Conservation (phyloP, 345 rosid species). For the Stellera chamaejasme region DNA sequence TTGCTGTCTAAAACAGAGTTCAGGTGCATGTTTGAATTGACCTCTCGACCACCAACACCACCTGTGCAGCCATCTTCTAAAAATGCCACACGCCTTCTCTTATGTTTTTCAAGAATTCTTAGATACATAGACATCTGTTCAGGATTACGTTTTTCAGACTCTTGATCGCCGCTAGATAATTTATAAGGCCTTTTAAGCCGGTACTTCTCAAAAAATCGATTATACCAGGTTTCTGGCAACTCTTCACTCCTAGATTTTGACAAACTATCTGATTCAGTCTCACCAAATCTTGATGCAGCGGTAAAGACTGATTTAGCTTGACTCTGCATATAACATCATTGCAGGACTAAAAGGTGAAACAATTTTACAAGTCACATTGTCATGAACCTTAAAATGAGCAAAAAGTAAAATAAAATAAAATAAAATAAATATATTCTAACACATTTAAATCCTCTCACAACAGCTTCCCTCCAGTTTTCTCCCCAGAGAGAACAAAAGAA, state of each 20-base stretch:
- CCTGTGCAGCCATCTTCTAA: conserved; percentile 28
- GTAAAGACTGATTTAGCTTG: conserved; percentile 37
- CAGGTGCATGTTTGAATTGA: conserved; percentile 25
- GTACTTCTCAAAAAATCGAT: conserved; percentile 62
- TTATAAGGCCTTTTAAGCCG: conserved; percentile 43
- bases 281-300: conserved; percentile 41
- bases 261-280: conserved; percentile 41
- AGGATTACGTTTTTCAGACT: conserved; percentile 61
- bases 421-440: too few relatives aligned
- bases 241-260: conserved; percentile 65
- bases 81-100: conserved; percentile 62
- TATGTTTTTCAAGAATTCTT: conserved; percentile 47
- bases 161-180: conserved; percentile 48
- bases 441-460: too few relatives aligned
- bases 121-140: conserved; percentile 71
- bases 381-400: too few relatives aligned
- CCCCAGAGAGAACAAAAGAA: too few relatives aligned
- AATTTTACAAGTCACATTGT: too few relatives aligned
- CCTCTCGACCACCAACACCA: conserved; percentile 27
- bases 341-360: too few relatives aligned
- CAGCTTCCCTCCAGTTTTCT: too few relatives aligned
- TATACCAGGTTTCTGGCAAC: conserved; percentile 88
- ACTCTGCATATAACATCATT: conserved; percentile 25
- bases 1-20: conserved; percentile 35
- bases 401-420: too few relatives aligned